Evolutionary conservation across 805 yeast genomes (phyloP).

Genomic region (Saccharomycopsis vini): DNA sequence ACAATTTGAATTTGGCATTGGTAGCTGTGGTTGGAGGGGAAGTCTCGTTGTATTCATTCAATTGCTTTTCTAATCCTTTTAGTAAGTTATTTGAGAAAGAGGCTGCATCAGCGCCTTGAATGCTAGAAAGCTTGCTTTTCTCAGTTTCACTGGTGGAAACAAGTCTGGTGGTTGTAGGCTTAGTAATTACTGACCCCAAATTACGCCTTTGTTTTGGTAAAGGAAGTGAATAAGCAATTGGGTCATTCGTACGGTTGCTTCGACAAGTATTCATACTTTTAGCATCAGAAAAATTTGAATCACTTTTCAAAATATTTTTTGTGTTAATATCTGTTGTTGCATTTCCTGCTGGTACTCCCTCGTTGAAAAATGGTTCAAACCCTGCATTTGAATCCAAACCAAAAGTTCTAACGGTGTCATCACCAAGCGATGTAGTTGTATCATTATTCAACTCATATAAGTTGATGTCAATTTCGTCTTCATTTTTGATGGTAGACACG

Average conservation of each 20-base stretch:
- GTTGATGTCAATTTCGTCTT: not conserved
- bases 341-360: not conserved
- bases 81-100: constrained; percentile 29
- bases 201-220: constrained; percentile 11
- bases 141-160: constrained; percentile 1
- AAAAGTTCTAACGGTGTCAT: constrained; percentile 15
- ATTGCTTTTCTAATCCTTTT: constrained; percentile 26
- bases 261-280: not conserved
- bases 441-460: too few relatives aligned
- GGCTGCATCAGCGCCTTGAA: constrained; percentile 6
- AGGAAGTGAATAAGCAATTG: not conserved
- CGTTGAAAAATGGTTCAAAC: constrained; percentile 2
- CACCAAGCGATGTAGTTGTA: constrained; percentile 16
- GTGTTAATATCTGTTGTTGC: not conserved
- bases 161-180: constrained; percentile 1
- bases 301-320: constrained; percentile 6
- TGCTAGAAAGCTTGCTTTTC: constrained; percentile 9
- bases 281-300: constrained; percentile 1
- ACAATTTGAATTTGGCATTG: not conserved
- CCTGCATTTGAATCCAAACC: constrained; percentile 14
- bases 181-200: constrained; percentile 1
- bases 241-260: not conserved
- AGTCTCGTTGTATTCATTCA: constrained; percentile 11
- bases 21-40: not conserved
- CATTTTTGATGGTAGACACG: constrained; percentile 1